Evolutionary conservation across 345 rosid genomes (phyloP), one percentile per base, ranked within the genome.

Genomic region (Heritiera fomes): DNA sequence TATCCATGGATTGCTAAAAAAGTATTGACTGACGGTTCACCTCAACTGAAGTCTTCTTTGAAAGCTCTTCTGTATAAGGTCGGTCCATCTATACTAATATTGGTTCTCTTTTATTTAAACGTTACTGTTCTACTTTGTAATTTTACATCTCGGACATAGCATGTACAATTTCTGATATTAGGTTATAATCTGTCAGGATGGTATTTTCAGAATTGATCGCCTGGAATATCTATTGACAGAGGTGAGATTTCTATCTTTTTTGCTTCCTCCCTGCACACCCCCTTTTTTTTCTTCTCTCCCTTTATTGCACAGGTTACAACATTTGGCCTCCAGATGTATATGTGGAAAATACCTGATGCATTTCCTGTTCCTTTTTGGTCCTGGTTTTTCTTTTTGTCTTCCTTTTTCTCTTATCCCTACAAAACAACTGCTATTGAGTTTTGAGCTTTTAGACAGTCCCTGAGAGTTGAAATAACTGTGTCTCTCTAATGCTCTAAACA

Each of bases 1-100:
- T 95, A 93, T 81, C 98, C 98, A n/a, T 95, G 98, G 98, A 95
- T 95, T 82, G 98, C 98, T 40, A 92, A 87, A 83, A 95, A 95
- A 85, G 90, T 95, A 46, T 83, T 95, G 74, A 91, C 94, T 65
- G 94, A 95, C 77, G 86, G 92, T 86, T 95, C 98, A 78, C 97
- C 98, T 0, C 89, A 93, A 83, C 88, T 93, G 80, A 91, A 84
- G 84, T 85, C 91, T 62, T 91, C 98, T 81, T 84, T 95, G 80
- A 90, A 81, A 75, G 75, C 86, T 81, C 93, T 95, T 85, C 92
- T 95, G 64, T 95, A 95, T 58, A 82, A 95, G 97, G 98, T 93
- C 77, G 97, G 98, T 93, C 77, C 81, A 46, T 60, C 76, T 65
- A 71, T 58, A 17, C 56, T 52, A n/a, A 63, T 67, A 52, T 47